Evolutionary conservation across 2,329 filamentous ascomycete species (phyloP), one percentile per base, ranked within the genome.

Genomic region (Sphaerulina populicola): DNA sequence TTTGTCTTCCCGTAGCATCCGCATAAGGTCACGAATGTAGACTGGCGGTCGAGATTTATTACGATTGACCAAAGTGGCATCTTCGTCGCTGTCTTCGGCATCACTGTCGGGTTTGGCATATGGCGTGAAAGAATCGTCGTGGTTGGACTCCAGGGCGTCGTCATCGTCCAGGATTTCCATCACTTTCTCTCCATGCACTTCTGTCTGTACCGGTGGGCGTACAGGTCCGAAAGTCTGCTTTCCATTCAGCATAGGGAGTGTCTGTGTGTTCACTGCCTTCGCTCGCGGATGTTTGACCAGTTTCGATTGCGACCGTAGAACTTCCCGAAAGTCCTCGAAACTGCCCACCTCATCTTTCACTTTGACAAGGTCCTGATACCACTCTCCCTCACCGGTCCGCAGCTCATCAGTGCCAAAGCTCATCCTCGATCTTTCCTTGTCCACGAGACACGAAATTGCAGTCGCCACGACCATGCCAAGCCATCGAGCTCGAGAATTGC

Each of bases 101-200:
- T 98, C 93, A 1, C 86, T 89, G 62, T 88, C 87, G 0, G 88
- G 88, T 66, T 95, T 96, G 11, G 80, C 79, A 60, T 96, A 95
- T 0, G 87, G 79, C 2, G 81, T 73, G 1, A 97, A 72, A 53
- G 86, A 85, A 12, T 83, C 80, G 30, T 77, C 72, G 30, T 76
- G 4, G 12, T 27, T 4, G 23, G 23, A 27, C 23, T 27, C 23
- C 23, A 8, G 71, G 1, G 79, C 77, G 0, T 79, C 77, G 6
- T 57, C 54, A 12, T 57, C 57, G 11, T 66, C 64, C 2, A 62
- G 36, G 1, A 68, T 47, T 45, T 68, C 67, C 9, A 62, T 58
- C 6, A 69, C 57, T 42, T 59, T 63, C n/a, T 62, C 62, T 11
- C 66, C 65, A 18, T 62, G 54, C 27, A 65, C 55, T 51, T 67